Percentiles rank a stretch among this genome's conserved stretches.
phyloP scores from a whole-genome alignment of 2,329 filamentous ascomycete genomes.

The Thelonectria olida region DNA sequence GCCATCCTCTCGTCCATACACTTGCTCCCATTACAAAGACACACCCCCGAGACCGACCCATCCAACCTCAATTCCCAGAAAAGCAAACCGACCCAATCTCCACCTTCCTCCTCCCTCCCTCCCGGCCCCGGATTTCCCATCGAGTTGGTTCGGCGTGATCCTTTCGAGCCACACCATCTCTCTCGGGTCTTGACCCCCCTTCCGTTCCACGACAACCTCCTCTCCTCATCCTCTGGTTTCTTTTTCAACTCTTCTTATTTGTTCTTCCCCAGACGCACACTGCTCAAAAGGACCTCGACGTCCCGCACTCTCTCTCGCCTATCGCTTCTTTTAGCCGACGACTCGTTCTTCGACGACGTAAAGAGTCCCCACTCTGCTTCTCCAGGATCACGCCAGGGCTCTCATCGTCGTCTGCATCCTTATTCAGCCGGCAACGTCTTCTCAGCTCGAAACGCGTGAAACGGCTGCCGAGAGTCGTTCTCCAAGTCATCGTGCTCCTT shows the following conservation, averaged over 20 bases:
- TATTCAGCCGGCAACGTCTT: slow-evolving; percentile 2
- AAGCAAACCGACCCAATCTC: slow-evolving; percentile 25
- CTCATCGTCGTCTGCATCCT: not conserved
- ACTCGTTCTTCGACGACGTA: not conserved
- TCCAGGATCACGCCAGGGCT: slow-evolving; percentile 1
- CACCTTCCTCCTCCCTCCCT: not conserved
- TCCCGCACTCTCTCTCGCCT: not conserved
- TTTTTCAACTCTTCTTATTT: not conserved
- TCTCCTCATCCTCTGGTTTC: not conserved
- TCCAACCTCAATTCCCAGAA: slow-evolving; percentile 22
- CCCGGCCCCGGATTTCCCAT: slow-evolving; percentile 42
- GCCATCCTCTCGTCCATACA: not conserved
- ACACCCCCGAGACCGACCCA: slow-evolving; percentile 9
- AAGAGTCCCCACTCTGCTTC: not conserved
- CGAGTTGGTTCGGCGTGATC: slow-evolving; percentile 41
- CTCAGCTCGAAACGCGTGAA: slow-evolving; percentile 14
- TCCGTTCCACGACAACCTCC: slow-evolving; percentile 24
- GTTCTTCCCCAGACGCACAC: slow-evolving; percentile 9
- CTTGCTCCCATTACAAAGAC: not conserved
- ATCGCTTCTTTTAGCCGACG: slow-evolving; percentile 3
- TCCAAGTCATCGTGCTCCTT: too few relatives aligned
- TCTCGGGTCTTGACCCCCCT: slow-evolving; percentile 14
- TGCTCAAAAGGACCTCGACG: not conserved
- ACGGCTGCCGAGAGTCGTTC: not conserved
- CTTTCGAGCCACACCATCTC: slow-evolving; percentile 27